Evolutionary conservation across 1,139 yeast genomes (phyloP), one percentile per base, ranked within the genome.

Genomic region (Pneumocystis wakefieldiae): DNA sequence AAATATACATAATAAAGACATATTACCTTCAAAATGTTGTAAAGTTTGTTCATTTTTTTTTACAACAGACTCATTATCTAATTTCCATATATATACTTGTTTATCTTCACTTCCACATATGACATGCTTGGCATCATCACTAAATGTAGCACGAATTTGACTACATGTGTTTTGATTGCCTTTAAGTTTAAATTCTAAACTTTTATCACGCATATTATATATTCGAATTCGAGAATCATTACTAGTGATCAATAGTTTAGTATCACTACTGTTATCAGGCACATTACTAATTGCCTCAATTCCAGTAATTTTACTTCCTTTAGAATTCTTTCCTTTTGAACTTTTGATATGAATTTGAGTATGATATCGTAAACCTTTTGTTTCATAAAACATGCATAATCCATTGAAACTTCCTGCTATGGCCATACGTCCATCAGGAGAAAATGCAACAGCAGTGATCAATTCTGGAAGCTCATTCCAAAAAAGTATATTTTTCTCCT

Each of bases 21-120:
- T 48, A 7, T 24, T 5, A 48, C 55, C 55, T 48, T 48, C 32
- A 48, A 48, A 48, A 48, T 24, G 29, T 6, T 48, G 24, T 24
- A 48, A 48, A 24, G 32, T 48, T 48, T 24, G 10, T 48, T 62
- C 76, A 74, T 65, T 79, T 80, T 66, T 80, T 82, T 64, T 80
- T 76, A 37, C 81, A 80, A 36, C 76, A 74, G 8, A 79, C 71
- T n/a, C 78, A 74, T 59, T 76, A 70, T 17, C 70, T 68, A 53
- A 72, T 76, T 89, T 95, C 96, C 96, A 90, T 32, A 88, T 83
- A 72, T 86, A 87, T 62, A 90, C 81, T 68, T 84, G 85, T 62
- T 96, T 96, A 72, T 89, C 96, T 71, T 89, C 96, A 7, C 95
- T 82, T 0, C 94, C 95, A 3, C 95, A 85, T 0, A 88, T 87